Base-by-base conservation (phyloP, 2,329 filamentous ascomycete genomes). In the Polytolypa hystricis region DNA sequence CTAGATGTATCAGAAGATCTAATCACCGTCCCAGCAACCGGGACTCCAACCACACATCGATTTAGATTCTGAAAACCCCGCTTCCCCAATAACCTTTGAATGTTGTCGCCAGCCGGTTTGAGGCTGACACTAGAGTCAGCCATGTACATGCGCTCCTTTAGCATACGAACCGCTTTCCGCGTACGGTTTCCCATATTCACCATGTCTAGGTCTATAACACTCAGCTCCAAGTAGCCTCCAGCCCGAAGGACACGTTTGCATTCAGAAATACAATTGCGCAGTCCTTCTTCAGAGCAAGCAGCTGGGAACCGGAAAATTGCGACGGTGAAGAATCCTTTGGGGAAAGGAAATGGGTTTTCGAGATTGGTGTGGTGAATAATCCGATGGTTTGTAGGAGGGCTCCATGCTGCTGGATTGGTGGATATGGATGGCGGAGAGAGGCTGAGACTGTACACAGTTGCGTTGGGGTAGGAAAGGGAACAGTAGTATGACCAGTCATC, bases 401-500 rank as follows among this genome's bases (percentile, higher is more conserved):
- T 50, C 59, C 58, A 64, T 23, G 60, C 61, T 15, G 53, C 56
- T n/a, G 59, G 58, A 36, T 65, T 55, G 20, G 50, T 53, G 33
- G 49, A 52, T 6, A 47, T 47, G 1, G 55, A 48, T 10, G 52
- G 47, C 4, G 53, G 55, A 14, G 57, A 56, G 19, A 56, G 50
- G 18, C 51, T 58, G 20, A 69, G 48, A 35, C 58, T 64, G 46
- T 68, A 66, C 3, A 69, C 56, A 15, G 58, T 57, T 0, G 64
- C 62, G 38, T 57, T 55, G 4, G 63, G 61, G 37, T 69, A 69
- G 2, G 64, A 66, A 33, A 69, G 50, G 10, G 66, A 62, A 46
- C 66, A 69, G 44, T 69, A 69, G 44, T 66, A 68, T 6, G 66
- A 69, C 66, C 66, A 69, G 40, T 69, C 66, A 37, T 67, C 64